These are phyloP conservation scores for Coniferiporia weirii DNA, from an alignment of 1,284 basidiomycete genomes.

Conservation along the genomic window DNA sequence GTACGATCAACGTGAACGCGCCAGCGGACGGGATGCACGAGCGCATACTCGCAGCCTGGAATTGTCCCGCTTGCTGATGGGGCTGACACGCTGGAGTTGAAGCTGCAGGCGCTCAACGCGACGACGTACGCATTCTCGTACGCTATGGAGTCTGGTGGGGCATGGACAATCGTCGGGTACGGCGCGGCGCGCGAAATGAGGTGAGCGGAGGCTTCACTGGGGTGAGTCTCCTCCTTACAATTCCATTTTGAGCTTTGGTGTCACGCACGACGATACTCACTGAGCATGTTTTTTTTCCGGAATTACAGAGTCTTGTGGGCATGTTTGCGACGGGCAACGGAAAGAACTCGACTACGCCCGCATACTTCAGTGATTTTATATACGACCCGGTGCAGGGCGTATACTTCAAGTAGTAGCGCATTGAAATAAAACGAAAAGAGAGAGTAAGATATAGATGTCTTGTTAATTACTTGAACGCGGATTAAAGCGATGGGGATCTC, in stretches of 20 bases:
- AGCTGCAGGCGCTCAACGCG: slow-evolving; percentile 18
- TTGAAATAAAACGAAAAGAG: too few species aligned
- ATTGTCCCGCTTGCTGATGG: slow-evolving; percentile 3
- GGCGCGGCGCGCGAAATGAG: slow-evolving; percentile 22
- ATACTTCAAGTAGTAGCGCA: background rate
- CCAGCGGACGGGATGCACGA: slow-evolving; percentile 15
- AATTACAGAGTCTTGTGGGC: slow-evolving; percentile 18
- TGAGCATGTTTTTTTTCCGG: slow-evolving; percentile 22
- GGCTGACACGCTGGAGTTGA: background rate
- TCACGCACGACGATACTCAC: slow-evolving; percentile 18
- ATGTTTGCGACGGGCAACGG: too few species aligned
- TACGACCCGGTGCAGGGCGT: slow-evolving; percentile 15
- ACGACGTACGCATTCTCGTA: slow-evolving; percentile 18
- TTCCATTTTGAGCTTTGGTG: background rate
- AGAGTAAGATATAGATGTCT: too few species aligned
- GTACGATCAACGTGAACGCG: slow-evolving; percentile 16
- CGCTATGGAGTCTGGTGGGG: background rate
- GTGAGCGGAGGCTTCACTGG: slow-evolving; percentile 22
- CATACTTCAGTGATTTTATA: slow-evolving; percentile 10
- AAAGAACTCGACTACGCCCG: too few species aligned
- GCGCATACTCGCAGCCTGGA: slow-evolving; percentile 14
- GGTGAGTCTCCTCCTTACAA: slow-evolving; percentile 11
- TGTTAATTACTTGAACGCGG: too few species aligned
- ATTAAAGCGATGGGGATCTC: too few species aligned
- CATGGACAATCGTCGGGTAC: slow-evolving; percentile 19